These are phyloP conservation scores for Colletotrichum melonis DNA, from an alignment of 2,329 filamentous ascomycete genomes.

Conservation along the genomic window DNA sequence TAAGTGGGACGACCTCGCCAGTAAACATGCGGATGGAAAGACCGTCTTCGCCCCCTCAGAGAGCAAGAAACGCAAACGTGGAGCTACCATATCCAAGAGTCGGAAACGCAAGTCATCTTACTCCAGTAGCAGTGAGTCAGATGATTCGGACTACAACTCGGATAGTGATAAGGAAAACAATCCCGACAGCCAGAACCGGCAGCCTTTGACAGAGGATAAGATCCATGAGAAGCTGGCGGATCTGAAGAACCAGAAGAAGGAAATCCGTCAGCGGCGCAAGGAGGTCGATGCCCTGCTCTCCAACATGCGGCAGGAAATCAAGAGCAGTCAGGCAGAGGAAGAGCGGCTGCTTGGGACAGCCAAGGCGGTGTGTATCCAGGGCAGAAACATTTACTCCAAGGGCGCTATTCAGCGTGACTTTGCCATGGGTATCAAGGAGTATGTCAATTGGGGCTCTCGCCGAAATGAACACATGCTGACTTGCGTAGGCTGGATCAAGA, in stretches of 20 bases:
- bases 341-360: constrained; percentile 26
- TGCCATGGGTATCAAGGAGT: constrained; percentile 55
- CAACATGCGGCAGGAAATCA: constrained; percentile 7
- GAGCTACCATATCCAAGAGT: neutral
- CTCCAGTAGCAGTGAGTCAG: constrained; percentile 34
- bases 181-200: constrained; percentile 2
- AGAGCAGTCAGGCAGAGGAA: constrained; percentile 32
- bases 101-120: constrained; percentile 32
- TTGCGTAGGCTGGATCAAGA: constrained; percentile 25
- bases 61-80: constrained; percentile 40
- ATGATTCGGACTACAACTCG: constrained; percentile 34
- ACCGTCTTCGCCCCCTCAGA: constrained; percentile 38
- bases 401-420: constrained; percentile 38
- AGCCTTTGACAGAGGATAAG: constrained; percentile 15
- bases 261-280: constrained; percentile 35
- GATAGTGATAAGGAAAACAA: constrained; percentile 26
- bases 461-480: constrained; percentile 50
- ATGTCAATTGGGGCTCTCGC: constrained; percentile 44
- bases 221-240: constrained; percentile 7
- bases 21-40: constrained; percentile 33
- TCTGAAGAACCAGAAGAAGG: constrained; percentile 35
- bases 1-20: constrained; percentile 38
- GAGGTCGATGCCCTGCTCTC: constrained; percentile 27
- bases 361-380: constrained; percentile 57
- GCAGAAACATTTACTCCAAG: constrained; percentile 65